Conservation (phyloP, 129 eudicot species). For the Flaveria linearis region DNA sequence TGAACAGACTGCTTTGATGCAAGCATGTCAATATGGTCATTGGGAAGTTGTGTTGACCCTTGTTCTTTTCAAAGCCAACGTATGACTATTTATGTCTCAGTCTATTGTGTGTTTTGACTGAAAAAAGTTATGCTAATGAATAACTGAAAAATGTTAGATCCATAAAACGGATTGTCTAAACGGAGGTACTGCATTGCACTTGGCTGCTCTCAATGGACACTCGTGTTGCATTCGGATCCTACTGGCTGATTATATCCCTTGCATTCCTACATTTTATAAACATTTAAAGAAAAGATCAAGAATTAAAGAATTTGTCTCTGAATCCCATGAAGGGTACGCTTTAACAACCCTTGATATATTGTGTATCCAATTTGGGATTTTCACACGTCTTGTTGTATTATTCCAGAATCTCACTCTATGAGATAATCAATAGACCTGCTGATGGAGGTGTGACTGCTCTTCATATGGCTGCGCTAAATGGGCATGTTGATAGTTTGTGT, state of each 20-base stretch:
- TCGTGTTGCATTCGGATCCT: conserved; percentile 85
- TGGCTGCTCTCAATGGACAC: conserved; percentile 97
- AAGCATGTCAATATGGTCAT: conserved; percentile 98
- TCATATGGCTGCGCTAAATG: conserved; percentile 98
- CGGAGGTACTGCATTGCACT: conserved; percentile 93
- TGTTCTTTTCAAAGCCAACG: conserved; percentile 84
- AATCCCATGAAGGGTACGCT: conserved; percentile 58
- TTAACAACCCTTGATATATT: conserved; percentile 5
- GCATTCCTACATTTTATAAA: conserved; percentile 63
- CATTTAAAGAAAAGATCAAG: conserved; percentile 50
- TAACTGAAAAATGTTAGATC: conserved; percentile 51
- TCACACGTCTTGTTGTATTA: not conserved
- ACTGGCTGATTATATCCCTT: conserved; percentile 89
- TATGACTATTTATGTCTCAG: conserved; percentile 41
- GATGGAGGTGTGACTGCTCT: conserved; percentile 98
- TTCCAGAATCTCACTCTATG: conserved; percentile 55
- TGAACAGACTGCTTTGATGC: conserved; percentile 97
- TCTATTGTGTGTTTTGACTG: not conserved
- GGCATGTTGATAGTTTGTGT: conserved; percentile 77
- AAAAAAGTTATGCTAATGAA: conserved; percentile 7
- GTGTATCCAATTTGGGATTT: not conserved
- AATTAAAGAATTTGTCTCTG: conserved; percentile 39
- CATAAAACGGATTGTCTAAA: conserved; percentile 83
- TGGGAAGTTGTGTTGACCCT: conserved; percentile 98
- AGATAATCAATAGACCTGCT: conserved; percentile 71